Evolutionary conservation across 1,139 yeast genomes (phyloP).

Genomic region (Saccharomyces hybrid): DNA sequence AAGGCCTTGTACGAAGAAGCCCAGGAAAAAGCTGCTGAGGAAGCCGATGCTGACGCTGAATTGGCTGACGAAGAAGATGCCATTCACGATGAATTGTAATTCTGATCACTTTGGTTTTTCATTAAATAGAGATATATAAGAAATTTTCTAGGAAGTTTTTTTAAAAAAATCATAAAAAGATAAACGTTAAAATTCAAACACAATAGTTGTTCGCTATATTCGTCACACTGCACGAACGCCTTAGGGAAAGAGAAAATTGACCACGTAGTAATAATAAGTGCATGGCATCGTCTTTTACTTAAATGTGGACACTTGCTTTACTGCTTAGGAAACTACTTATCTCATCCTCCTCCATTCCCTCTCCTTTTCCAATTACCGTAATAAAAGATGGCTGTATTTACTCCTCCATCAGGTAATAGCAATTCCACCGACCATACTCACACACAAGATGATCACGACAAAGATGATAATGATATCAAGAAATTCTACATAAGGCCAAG

Average conservation of each 20-base stretch:
- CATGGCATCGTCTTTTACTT: neutral
- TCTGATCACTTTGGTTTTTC: neutral
- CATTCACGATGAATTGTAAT: conserved; percentile 24
- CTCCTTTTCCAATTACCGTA: neutral
- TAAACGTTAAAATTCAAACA: neutral
- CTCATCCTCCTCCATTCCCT: neutral
- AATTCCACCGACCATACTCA: conserved; percentile 5
- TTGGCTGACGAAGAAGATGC: conserved; percentile 19
- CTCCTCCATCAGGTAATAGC: neutral
- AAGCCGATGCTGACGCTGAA: conserved; percentile 11
- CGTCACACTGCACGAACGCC: neutral
- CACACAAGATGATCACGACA: conserved; percentile 7
- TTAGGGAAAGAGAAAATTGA: neutral
- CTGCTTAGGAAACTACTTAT: neutral
- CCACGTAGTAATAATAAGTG: neutral
- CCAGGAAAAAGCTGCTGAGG: conserved; percentile 31
- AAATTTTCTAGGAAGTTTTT: neutral
- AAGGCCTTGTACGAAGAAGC: conserved; percentile 34
- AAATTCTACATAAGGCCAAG: conserved; percentile 40
- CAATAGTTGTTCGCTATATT: neutral
- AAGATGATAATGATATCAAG: conserved; percentile 11
- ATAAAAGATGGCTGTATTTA: neutral
- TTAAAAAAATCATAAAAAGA: neutral
- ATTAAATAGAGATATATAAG: neutral
- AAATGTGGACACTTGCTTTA: neutral